Conservation (phyloP, 768 basidiomycete species). For the Tephrocybe sp. region DNA sequence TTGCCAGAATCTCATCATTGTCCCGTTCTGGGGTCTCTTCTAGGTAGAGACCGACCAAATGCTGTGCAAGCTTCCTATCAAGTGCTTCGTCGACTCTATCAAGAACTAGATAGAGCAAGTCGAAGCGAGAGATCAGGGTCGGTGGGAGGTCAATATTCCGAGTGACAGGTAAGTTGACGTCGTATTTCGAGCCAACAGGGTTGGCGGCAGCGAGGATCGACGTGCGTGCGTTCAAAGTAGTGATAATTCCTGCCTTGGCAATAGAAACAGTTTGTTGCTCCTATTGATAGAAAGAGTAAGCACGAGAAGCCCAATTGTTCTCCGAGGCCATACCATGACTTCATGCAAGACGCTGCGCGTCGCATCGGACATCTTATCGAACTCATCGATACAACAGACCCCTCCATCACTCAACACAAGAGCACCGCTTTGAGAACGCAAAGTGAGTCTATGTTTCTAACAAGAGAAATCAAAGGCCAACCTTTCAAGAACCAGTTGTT, state of each 20-base stretch:
- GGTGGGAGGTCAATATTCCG: constrained; percentile 97
- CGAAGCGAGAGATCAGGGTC: constrained; percentile 96
- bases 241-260: constrained; percentile 98
- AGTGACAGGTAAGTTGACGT: constrained; percentile 88
- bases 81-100: constrained; percentile 90
- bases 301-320: neutral
- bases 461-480: constrained; percentile 27
- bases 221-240: constrained; percentile 96
- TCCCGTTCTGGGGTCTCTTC: constrained; percentile 79
- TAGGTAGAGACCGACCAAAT: constrained; percentile 90
- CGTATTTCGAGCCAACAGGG: constrained; percentile 94
- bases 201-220: constrained; percentile 98
- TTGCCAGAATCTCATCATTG: constrained; percentile 74
- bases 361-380: constrained; percentile 98
- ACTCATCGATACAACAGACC: constrained; percentile 98
- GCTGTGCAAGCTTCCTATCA: constrained; percentile 87
- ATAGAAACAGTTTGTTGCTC: constrained; percentile 99
- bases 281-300: constrained; percentile 36
- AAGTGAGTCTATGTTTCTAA: neutral
- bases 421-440: constrained; percentile 63
- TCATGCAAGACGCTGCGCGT: constrained; percentile 98
- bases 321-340: constrained; percentile 72
- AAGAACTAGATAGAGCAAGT: constrained; percentile 92
- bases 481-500: constrained; percentile 98
- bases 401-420: constrained; percentile 94